A percentile compares a stretch with the other conserved stretches of the same genome.
Evolutionary conservation across 2,329 filamentous ascomycete genomes (phyloP).

Genomic region (Penicillium sp.): DNA sequence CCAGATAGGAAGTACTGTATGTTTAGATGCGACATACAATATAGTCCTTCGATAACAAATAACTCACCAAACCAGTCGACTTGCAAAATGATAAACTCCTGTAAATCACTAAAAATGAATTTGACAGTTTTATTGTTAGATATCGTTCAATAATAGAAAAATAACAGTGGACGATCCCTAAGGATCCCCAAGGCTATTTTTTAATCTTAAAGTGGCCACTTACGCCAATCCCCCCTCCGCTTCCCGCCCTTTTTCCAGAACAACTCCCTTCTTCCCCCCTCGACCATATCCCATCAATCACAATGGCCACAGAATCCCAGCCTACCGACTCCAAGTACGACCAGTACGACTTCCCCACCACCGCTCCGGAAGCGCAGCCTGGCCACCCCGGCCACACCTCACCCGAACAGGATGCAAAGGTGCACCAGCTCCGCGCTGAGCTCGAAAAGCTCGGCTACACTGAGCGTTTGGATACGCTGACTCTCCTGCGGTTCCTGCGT

Average conservation of each 20-base stretch:
- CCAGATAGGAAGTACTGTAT: neutral
- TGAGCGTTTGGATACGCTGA: slow-evolving; percentile 82
- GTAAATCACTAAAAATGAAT: neutral
- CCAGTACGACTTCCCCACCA: slow-evolving; percentile 84
- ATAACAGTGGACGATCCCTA: neutral
- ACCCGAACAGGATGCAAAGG: slow-evolving; percentile 76
- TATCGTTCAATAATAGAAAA: neutral
- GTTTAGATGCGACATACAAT: neutral
- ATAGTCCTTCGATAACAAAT: neutral
- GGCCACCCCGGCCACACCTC: slow-evolving; percentile 87
- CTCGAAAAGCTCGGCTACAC: slow-evolving; percentile 76
- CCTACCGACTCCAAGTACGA: slow-evolving; percentile 82
- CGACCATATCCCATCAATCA: slow-evolving; percentile 14
- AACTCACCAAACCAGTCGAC: neutral
- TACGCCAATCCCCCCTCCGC: slow-evolving; percentile 15
- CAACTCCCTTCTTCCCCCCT: slow-evolving; percentile 4
- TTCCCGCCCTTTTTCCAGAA: slow-evolving; percentile 16
- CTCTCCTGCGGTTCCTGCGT: slow-evolving; percentile 81
- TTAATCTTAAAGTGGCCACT: slow-evolving; percentile 18
- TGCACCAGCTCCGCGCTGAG: slow-evolving; percentile 72
- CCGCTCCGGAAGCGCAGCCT: slow-evolving; percentile 57
- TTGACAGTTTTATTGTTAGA: neutral
- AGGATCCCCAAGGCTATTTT: neutral
- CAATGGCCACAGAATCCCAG: slow-evolving; percentile 28
- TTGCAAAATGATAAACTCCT: neutral